phyloP scores from a whole-genome alignment of 768 basidiomycete genomes.

The Steccherinum ochraceum region DNA sequence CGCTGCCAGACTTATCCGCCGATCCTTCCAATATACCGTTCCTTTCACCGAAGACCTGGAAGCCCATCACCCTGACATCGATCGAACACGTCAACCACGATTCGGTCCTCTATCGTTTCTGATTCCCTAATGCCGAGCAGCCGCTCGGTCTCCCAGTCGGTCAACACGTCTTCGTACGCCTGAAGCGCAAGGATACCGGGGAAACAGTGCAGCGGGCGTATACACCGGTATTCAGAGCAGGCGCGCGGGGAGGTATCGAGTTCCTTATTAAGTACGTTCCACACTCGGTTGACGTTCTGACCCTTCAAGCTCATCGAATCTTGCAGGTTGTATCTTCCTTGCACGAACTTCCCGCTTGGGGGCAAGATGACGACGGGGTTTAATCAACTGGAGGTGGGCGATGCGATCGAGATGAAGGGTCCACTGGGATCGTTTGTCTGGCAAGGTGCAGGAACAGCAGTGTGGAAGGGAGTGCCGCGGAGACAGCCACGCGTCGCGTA shows the following conservation, averaged over 20 bases:
- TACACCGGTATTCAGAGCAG: constrained; percentile 45
- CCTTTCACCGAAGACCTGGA: constrained; percentile 45
- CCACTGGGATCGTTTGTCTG: constrained; percentile 54
- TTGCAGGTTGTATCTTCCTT: constrained; percentile 40
- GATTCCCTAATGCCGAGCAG: constrained; percentile 33
- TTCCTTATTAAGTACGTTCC: constrained; percentile 47
- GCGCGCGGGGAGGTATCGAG: constrained; percentile 41
- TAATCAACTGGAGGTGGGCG: constrained; percentile 40
- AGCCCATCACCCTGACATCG: constrained; percentile 30
- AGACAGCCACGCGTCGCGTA: no score
- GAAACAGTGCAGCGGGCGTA: constrained; percentile 53
- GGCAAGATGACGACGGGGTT: constrained; percentile 49
- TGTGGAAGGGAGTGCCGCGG: constrained; percentile 29
- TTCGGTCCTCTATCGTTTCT: constrained; percentile 44
- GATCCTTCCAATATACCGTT: constrained; percentile 24
- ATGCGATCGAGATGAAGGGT: constrained; percentile 50
- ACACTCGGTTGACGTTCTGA: no score
- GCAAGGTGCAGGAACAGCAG: constrained; percentile 34
- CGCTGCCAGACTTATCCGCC: constrained; percentile 1
- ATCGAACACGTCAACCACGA: constrained; percentile 40
- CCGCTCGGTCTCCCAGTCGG: constrained; percentile 50
- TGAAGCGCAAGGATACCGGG: constrained; percentile 26
- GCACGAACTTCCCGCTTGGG: constrained; percentile 30
- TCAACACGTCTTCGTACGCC: constrained; percentile 51
- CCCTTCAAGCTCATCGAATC: no score